Evolutionary conservation across 495 filamentous ascomycete species (phyloP), one percentile per base, ranked within the genome.

Genomic region (Entonaema liquescens): DNA sequence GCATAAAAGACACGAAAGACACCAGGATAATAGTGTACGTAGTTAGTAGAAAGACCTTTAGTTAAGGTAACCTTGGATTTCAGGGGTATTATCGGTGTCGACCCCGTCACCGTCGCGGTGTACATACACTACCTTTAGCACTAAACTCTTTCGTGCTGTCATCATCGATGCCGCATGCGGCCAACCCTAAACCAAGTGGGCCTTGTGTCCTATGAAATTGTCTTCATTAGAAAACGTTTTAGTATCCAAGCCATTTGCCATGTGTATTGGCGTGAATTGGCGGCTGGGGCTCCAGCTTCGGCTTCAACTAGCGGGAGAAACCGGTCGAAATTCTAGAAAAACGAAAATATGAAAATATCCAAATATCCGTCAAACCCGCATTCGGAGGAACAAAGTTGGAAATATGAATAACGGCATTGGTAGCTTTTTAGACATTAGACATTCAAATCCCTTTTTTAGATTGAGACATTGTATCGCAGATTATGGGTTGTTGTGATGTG

Each of bases 221-320:
- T 65, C 49, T 52, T 65, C 61, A 73, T 73, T 73, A 65, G 56
- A 72, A 68, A 72, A 59, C 40, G 31, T n/a, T 61, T n/a, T 61
- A 49, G 59, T 54, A 59, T 47, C 31, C 47, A 53, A 35, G 26
- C 40, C 56, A 65, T 65, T 59, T 26, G 49, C 62, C 11, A 38
- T 28, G 13, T 9, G 31, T 33, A 33, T 33, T 33, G 31, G 31
- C 5, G 21, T 8, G 4, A 3, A 17, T 56, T 56, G 13, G 56
- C 49, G 38, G 13, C 15, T 47, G 2, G 42, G 44, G 52, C 57
- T 60, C 25, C 33, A 36, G 13, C 52, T 59, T 28, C 36, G 42
- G 62, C 19, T 21, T 52, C 17, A 47, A 62, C 59, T 69, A 73
- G 65, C 70, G 70, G 70, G 57, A 68, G 56, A 73, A 72, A 68